Percentiles rank a stretch among this genome's conserved stretches.
Evolutionary conservation across 129 eudicot genomes (phyloP).

Genomic region (Flaveria brownii): DNA sequence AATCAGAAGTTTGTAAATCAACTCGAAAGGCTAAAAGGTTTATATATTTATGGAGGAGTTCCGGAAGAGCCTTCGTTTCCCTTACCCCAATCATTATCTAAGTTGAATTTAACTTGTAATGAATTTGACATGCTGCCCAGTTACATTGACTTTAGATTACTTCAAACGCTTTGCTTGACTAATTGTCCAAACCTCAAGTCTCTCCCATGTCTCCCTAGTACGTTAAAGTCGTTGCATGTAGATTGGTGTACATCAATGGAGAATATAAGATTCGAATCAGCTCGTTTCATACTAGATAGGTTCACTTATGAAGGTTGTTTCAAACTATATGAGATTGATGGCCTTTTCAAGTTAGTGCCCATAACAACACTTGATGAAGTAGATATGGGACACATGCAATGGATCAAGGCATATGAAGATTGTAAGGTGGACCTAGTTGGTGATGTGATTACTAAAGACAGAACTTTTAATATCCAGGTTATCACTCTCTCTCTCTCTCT

Average conservation of each 20-base stretch:
- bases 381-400: slow-evolving; percentile 13
- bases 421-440: slow-evolving; percentile 7
- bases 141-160: neutral
- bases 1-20: neutral
- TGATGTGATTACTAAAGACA: slow-evolving; percentile 1
- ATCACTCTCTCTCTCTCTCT: neutral
- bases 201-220: slow-evolving; percentile 20
- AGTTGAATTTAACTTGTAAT: neutral
- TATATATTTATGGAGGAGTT: neutral
- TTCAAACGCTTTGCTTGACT: neutral
- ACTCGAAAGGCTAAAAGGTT: neutral
- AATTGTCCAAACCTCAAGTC: neutral
- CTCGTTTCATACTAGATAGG: neutral
- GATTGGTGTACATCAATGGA: neutral
- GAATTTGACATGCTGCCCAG: neutral
- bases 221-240: neutral
- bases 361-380: neutral
- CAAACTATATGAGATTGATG: slow-evolving; percentile 8
- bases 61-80: neutral
- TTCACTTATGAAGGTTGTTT: slow-evolving; percentile 14
- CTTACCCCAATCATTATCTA: neutral
- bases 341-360: slow-evolving; percentile 4
- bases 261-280: slow-evolving; percentile 18
- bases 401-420: slow-evolving; percentile 18
- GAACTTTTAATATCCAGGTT: slow-evolving; percentile 8